phyloP scores from a whole-genome alignment of 306 rosid genomes.

The Cyamopsis tetragonoloba region DNA sequence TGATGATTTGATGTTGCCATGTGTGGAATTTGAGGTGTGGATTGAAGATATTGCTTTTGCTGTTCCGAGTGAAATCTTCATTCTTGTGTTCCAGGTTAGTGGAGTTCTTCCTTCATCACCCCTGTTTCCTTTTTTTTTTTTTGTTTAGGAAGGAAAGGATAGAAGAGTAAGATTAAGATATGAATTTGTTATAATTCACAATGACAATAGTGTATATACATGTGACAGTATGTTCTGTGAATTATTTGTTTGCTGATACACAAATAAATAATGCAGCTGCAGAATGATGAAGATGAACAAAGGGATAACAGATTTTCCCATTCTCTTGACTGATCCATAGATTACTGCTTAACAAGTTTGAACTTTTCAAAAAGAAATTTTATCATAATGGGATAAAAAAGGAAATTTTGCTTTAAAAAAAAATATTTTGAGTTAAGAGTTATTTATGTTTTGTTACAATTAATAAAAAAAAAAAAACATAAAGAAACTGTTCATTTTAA shows the following conservation, averaged over 20 bases:
- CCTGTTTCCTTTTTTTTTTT: constrained; percentile 41
- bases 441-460: too few relatives aligned
- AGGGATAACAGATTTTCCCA: not conserved
- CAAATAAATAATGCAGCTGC: not conserved
- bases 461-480: too few relatives aligned
- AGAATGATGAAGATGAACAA: not conserved
- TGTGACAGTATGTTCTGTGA: not conserved
- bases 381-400: too few relatives aligned
- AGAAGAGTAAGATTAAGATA: constrained; percentile 10
- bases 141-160: not conserved
- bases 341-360: not conserved
- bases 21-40: constrained; percentile 40
- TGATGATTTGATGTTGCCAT: constrained; percentile 68
- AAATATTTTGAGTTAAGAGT: too few relatives aligned
- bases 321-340: not conserved
- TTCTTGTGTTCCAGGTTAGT: constrained; percentile 58
- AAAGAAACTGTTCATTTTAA: too few relatives aligned
- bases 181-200: not conserved
- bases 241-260: not conserved
- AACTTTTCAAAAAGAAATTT: too few relatives aligned
- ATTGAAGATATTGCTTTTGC: constrained; percentile 60
- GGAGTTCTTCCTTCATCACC: constrained; percentile 47
- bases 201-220: not conserved
- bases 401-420: too few relatives aligned
- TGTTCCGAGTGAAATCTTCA: constrained; percentile 49